These are phyloP conservation scores for Jaenimonas drosophilae DNA, from an alignment of 208 protist species.

Conservation along the genomic window DNA sequence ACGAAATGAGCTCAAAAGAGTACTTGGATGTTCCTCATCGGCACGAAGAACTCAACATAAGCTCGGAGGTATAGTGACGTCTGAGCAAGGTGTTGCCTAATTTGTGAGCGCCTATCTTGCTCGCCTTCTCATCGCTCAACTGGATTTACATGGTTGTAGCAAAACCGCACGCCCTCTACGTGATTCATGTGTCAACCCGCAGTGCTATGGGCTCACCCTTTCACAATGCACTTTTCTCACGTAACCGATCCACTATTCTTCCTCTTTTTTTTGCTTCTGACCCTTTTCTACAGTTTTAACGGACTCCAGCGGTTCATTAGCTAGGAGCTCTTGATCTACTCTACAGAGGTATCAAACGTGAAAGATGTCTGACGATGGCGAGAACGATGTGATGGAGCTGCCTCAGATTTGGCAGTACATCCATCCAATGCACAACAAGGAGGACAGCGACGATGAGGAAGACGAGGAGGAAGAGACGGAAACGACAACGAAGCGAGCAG, in stretches of 20 bases:
- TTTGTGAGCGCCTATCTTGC: too few species aligned
- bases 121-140: too few species aligned
- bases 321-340: constrained; percentile 1
- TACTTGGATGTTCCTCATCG: constrained; percentile 67
- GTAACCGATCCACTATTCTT: constrained; percentile 4
- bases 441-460: constrained; percentile 23
- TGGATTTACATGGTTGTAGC: constrained; percentile 2
- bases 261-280: constrained; percentile 5
- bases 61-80: too few species aligned
- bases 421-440: constrained; percentile 38
- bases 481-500: neutral
- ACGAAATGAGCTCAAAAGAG: constrained; percentile 84
- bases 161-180: too few species aligned
- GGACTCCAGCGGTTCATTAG: constrained; percentile 7
- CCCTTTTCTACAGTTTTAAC: constrained; percentile 7
- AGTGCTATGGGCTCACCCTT: too few species aligned
- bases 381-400: constrained; percentile 38
- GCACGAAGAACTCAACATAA: constrained; percentile 27
- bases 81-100: too few species aligned
- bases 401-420: constrained; percentile 75
- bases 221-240: constrained; percentile 6
- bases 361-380: constrained; percentile 48
- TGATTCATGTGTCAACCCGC: too few species aligned
- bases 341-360: neutral
- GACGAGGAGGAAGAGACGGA: constrained; percentile 28